Base-by-base conservation (phyloP, 306 rosid genomes). In the Leucaena leucocephala region DNA sequence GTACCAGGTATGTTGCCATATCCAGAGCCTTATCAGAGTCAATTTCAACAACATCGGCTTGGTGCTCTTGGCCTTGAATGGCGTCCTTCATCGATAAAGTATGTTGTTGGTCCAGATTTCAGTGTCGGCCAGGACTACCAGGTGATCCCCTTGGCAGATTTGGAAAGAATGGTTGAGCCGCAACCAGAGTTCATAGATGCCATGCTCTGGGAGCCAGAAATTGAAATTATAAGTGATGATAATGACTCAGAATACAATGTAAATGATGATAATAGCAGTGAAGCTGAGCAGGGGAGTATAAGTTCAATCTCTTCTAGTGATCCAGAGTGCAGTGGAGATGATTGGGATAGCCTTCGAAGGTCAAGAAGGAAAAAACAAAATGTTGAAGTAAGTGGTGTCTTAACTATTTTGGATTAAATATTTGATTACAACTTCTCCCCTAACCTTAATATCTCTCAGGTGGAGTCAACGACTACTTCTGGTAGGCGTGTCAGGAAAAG, bases 11-110 rank as follows among this genome's bases (percentile, higher is more conserved):
- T 93, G 98, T 77, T 91, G 82, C 98, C 98, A 62, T 93, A 93
- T 81, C 91, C 94, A 12, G 97, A 93, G 80, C 97, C 98, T 67
- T 93, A 93, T 78, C 98, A 93, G 90, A 89, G 91, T 75, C 88
- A 78, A 68, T 93, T 85, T 81, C 98, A 91, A 84, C 88, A 66
- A 73, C 94, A 94, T 15, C 94, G 98, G 38, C 97, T 91, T 8
- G 97, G 98, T 76, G 89, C 92, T 43, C 86, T 93, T 80, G 97
- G 97, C 82, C 87, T 87, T 82, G 98, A 93, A 80, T 91, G 98
- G 98, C 90, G 78, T 49, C 97, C 98, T 61, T 89, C 98, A 33
- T 72, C 87, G 64, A 82, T 88, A 77, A 93, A 84, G 63, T 89
- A 84, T 71, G 82, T 90, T 71, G 81, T 91, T 75, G 94, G 98